Evolutionary conservation across 2,329 filamentous ascomycete genomes (phyloP), one percentile per base, ranked within the genome.

Genomic region (Ilyonectria robusta): DNA sequence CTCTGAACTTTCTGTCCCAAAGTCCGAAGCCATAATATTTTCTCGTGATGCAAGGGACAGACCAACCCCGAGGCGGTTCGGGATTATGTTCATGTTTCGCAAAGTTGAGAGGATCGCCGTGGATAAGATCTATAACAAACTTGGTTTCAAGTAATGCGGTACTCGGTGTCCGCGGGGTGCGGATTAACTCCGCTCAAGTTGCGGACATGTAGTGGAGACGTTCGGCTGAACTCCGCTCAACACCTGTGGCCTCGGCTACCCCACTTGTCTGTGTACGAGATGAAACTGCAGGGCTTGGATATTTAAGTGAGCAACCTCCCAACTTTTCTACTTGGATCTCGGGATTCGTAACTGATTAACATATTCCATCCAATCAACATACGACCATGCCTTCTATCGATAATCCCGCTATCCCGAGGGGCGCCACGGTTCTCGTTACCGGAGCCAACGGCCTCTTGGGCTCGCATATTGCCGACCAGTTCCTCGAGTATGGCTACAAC

Each of bases 381-480:
- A 40, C 37, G 35, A 29, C 35, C 15, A 71, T 72, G 70, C 19
- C 62, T 3, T 55, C 64, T 59, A 67, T 73, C 1, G 59, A 70
- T 23, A 66, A 73, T 17, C 69, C 60, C 10, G 71, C 67, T 23
- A 35, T 73, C 0, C 72, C 72, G 4, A 66, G 72, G 17, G 72
- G 72, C 29, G 82, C 81, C 0, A 71, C 72, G 0, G 74, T 85
- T n/a, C 77, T 85, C 0, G 75, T 85, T 1, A 85, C 83, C 0
- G 84, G 82, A 4, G 76, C 70, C 31, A 85, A 82, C 44, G 83
- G 84, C 3, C 78, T 79, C 58, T 75, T 86, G 6, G 84, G 74
- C 4, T 81, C 80, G 0, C 78, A 85, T 17, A 76, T 83, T 6
- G 79, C 78, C 4, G 77, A 81, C 48, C 77, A 83, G 54, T 75